Conservation (phyloP, 345 rosid genomes). For the Eucalyptus pumila region DNA sequence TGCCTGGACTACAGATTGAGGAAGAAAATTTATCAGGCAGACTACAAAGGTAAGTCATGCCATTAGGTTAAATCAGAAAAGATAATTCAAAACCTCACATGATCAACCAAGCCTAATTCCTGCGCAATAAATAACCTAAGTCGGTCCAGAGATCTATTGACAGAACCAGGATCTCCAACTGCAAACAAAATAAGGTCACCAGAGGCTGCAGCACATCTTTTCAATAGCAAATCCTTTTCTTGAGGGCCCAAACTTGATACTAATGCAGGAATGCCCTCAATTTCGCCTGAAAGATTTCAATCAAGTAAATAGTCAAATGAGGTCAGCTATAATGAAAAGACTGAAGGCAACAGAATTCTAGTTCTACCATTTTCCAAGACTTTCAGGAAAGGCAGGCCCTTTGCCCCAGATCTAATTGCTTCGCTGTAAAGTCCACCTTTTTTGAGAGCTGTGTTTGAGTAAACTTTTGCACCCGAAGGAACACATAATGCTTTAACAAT, state of each 20-base stretch:
- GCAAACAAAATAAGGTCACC: conserved; percentile 93
- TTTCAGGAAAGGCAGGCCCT: conserved; percentile 91
- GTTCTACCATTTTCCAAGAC: conserved; percentile 73
- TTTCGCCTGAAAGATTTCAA: conserved; percentile 13
- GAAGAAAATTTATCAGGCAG: background rate
- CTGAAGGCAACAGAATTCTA: background rate
- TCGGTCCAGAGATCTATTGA: conserved; percentile 69
- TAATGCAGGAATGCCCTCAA: conserved; percentile 80
- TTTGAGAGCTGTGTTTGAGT: conserved; percentile 83
- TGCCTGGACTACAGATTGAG: conserved; percentile 50
- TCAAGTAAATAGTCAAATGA: background rate
- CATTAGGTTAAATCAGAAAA: background rate
- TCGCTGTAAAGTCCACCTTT: conserved; percentile 81
- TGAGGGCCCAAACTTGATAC: conserved; percentile 56
- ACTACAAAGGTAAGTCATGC: background rate
- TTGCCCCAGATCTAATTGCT: conserved; percentile 93
- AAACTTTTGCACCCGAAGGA: conserved; percentile 62
- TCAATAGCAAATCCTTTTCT: conserved; percentile 31
- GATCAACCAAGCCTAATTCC: conserved; percentile 65
- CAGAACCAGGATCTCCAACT: conserved; percentile 62
- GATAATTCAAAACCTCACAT: conserved; percentile 30
- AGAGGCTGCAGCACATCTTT: conserved; percentile 55
- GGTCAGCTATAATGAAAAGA: background rate
- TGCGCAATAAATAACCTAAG: conserved; percentile 62
- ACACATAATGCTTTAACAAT: conserved; percentile 66